phyloP scores from a whole-genome alignment of 2,329 filamentous ascomycete genomes.

The Onygenales sp. region DNA sequence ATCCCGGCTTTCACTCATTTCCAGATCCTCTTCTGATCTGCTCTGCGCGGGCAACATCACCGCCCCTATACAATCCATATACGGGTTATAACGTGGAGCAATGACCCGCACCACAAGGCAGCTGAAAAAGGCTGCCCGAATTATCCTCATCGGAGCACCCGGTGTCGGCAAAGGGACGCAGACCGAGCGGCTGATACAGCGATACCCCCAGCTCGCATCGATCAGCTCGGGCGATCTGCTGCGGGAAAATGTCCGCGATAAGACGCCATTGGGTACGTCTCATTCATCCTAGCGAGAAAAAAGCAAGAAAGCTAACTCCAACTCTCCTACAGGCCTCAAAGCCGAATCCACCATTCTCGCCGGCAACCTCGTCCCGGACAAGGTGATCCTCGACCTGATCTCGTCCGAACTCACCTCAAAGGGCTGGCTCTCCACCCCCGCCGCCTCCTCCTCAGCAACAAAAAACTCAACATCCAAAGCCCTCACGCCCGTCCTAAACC shows the following conservation, averaged over 20 bases:
- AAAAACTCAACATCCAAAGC: conserved; percentile 34
- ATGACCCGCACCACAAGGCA: conserved; percentile 28
- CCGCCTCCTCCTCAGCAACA: conserved; percentile 27
- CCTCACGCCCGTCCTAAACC: conserved; percentile 48
- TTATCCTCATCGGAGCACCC: conserved; percentile 93
- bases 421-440: conserved; percentile 61
- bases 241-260: conserved; percentile 81
- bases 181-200: conserved; percentile 73
- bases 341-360: conserved; percentile 82
- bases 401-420: conserved; percentile 76
- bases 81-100: neutral
- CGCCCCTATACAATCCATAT: neutral
- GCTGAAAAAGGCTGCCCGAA: conserved; percentile 71
- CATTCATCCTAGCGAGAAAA: neutral
- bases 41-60: too few species aligned
- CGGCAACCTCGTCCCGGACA: conserved; percentile 83
- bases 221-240: conserved; percentile 92
- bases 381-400: conserved; percentile 85
- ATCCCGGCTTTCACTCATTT: too few species aligned
- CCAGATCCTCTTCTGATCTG: too few species aligned
- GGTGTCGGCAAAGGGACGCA: conserved; percentile 96
- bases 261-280: conserved; percentile 67
- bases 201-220: conserved; percentile 79
- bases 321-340: conserved; percentile 59
- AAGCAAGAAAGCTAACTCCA: conserved; percentile 6